phyloP scores from a whole-genome alignment of 768 basidiomycete genomes.

The Boletus eberwhitei region DNA sequence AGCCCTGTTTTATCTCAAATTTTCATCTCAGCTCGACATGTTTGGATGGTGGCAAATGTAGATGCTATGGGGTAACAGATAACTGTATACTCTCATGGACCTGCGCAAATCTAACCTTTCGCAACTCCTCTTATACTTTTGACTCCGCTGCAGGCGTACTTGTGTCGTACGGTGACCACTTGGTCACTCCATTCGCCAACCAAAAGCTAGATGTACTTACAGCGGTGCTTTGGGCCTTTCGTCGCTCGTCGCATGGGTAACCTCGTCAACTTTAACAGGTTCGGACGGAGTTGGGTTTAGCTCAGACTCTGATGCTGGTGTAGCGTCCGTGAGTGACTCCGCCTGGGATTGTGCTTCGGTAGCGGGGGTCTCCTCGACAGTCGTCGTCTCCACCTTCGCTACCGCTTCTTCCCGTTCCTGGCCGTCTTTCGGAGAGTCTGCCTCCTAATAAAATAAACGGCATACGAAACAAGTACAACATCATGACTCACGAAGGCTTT shows the following conservation, averaged over 20 bases:
- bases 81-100: background rate
- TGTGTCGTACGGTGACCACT: background rate
- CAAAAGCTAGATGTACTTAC: conserved; percentile 15
- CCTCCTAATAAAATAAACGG: conserved; percentile 19
- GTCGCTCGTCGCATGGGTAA: conserved; percentile 1
- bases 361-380: background rate
- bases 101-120: conserved; percentile 2
- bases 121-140: conserved; percentile 1
- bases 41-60: background rate
- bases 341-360: background rate
- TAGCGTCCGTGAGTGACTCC: background rate
- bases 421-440: conserved; percentile 33
- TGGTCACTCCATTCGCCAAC: conserved; percentile 1
- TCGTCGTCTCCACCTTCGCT: background rate
- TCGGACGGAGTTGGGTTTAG: background rate
- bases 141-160: conserved; percentile 3
- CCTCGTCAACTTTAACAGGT: background rate
- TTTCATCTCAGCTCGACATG: background rate
- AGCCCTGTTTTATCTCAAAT: background rate
- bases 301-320: background rate
- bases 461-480: background rate
- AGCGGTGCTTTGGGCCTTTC: conserved; percentile 1
- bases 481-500: conserved; percentile 22
- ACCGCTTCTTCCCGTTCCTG: conserved; percentile 25
- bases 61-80: background rate